Evolutionary conservation across 306 rosid species (phyloP).

Genomic region (Dalbergia cochinchinensis): DNA sequence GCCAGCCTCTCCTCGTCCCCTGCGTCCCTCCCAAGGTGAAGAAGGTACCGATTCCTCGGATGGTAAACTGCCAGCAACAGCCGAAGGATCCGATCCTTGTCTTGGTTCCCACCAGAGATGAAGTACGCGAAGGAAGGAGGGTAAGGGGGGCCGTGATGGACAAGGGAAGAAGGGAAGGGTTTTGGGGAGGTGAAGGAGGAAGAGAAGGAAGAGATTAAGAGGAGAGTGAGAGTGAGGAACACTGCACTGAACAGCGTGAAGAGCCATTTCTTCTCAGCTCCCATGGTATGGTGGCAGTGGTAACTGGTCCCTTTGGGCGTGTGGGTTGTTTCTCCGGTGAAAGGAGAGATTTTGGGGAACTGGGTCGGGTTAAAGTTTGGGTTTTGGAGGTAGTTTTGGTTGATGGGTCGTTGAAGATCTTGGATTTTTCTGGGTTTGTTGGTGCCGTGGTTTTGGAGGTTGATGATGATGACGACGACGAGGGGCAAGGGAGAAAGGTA

Average conservation of each 20-base stretch:
- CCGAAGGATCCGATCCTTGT: slow-evolving; percentile 82
- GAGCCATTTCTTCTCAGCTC: slow-evolving; percentile 92
- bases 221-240: slow-evolving; percentile 63
- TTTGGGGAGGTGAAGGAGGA: slow-evolving; percentile 75
- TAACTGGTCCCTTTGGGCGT: slow-evolving; percentile 39
- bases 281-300: slow-evolving; percentile 59
- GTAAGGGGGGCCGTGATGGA: slow-evolving; percentile 72
- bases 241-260: slow-evolving; percentile 79
- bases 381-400: slow-evolving; percentile 37
- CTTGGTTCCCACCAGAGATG: slow-evolving; percentile 74
- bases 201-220: slow-evolving; percentile 75
- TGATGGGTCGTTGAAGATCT: slow-evolving; percentile 67
- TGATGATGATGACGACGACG: slow-evolving; percentile 26
- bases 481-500: slow-evolving; percentile 38
- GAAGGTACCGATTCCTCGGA: slow-evolving; percentile 82
- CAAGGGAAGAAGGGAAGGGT: slow-evolving; percentile 68
- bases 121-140: slow-evolving; percentile 94
- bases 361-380: slow-evolving; percentile 41
- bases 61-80: slow-evolving; percentile 88
- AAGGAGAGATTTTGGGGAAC: slow-evolving; percentile 43
- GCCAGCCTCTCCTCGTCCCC: slow-evolving; percentile 66
- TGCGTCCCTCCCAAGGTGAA: slow-evolving; percentile 82
- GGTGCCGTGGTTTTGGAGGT: slow-evolving; percentile 15
- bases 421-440: slow-evolving; percentile 19
- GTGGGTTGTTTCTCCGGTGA: slow-evolving; percentile 44